A percentile compares a stretch with the other conserved stretches of the same genome.
Evolutionary conservation across 2,329 filamentous ascomycete genomes (phyloP).

Genomic region (Penicillium sp.): DNA sequence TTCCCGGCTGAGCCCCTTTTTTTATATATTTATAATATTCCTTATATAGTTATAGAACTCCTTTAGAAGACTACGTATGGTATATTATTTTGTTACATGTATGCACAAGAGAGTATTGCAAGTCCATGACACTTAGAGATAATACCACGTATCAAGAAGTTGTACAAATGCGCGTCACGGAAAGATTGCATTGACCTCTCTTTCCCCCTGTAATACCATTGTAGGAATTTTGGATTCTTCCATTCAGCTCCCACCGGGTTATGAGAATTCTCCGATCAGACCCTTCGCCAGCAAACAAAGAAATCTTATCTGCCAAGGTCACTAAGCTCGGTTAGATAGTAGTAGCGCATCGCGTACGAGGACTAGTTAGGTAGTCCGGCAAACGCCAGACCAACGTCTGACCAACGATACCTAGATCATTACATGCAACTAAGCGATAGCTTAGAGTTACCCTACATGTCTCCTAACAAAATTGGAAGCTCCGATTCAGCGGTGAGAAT

Average conservation of each 20-base stretch:
- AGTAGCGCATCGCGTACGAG: neutral
- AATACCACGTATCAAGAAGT: too few species aligned
- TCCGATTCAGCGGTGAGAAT: neutral
- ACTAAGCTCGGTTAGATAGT: neutral
- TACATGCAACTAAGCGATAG: neutral
- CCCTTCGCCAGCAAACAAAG: neutral
- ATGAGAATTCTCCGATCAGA: neutral
- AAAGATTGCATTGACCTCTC: neutral
- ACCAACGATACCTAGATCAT: neutral
- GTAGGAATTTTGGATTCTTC: neutral
- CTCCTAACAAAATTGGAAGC: neutral
- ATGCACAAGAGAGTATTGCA: too few species aligned
- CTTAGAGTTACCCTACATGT: neutral
- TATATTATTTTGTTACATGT: too few species aligned
- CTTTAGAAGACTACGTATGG: too few species aligned
- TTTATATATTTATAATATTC: neutral
- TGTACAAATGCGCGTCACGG: too few species aligned
- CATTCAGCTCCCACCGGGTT: neutral
- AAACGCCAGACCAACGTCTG: neutral
- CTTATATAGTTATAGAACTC: too few species aligned
- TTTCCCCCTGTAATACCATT: too few species aligned
- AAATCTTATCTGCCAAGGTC: neutral
- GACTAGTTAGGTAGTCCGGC: neutral
- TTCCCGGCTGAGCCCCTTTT: constrained; percentile 6
- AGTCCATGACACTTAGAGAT: too few species aligned